Evolutionary conservation across 257 asterid species (phyloP), one percentile per base, ranked within the genome.

Genomic region (Datura wrightii): DNA sequence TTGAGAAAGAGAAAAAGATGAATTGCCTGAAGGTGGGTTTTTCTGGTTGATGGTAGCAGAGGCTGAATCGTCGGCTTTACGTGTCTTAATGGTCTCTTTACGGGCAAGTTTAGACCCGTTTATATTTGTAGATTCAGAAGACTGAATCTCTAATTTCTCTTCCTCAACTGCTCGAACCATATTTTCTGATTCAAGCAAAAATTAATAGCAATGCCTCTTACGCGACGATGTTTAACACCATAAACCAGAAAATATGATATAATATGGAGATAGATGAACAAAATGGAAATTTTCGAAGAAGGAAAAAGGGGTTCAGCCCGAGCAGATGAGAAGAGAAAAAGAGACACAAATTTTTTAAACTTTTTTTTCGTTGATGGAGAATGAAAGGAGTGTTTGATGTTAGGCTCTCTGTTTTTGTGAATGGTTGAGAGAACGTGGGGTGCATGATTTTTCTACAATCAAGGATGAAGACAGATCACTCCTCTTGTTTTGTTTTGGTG

Each of bases 131-230:
- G 63, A 34, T 80, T 42, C 81, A 41, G 71, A 62, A 72, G 85
- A 82, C 48, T 46, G 46, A 53, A 52, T 83, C 74, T 85, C 89
- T 84, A 69, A 39, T 69, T 87, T 85, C 83, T 92, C 96, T 80
- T 89, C 96, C 86, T 88, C 91, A 36, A 84, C 0, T 31, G 87
- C 91, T 65, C 90, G 85, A 85, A 89, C 92, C 93, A 93, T 94
- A 15, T 79, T 58, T 11, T 50, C 14, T 36, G 48, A 69, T 44
- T 80, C 85, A 69, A 80, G 84, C 80, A 80, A 46, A 10, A 36
- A 53, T 6, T 39, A 69, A 41, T 39, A 69, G 1, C 7, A 50
- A 76, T 31, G 41, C n/a, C 16, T 2, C 16, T 65, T 56, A 66
- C 9, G 19, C 53, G 80, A 60, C 10, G 39, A 15, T 39, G 48